Evolutionary conservation across 164 flowering plant genomes (phyloP), one percentile per base, ranked within the genome.

Genomic region (Platanus orientalis): DNA sequence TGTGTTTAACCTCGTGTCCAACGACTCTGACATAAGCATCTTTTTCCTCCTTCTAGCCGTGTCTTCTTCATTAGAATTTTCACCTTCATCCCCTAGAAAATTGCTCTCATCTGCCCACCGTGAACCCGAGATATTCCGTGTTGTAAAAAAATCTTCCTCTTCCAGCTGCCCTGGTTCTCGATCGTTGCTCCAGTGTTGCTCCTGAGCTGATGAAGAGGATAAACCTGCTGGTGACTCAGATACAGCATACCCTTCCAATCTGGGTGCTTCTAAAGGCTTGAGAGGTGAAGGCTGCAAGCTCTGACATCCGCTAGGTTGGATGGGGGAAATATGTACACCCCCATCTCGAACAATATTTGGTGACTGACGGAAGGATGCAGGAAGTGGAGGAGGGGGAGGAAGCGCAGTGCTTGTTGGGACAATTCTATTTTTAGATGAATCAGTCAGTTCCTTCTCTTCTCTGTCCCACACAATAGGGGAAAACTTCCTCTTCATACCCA

Each of bases 391-490:
- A 36, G 65, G 58, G 36, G 66, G 58, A 13, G 60, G 51, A 30
- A 32, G 60, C 14, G 68, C 62, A 39, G 62, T 28, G 36, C 13
- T 39, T 1, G 44, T 39, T 0, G 74, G 48, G 2, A 57, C 36
- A 65, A 25, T 58, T 59, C 73, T 72, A 63, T 23, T 65, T 58
- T 69, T 76, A 1, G 73, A 50, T 2, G 60, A n/a, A 24, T 20
- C 69, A 42, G 34, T 65, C 17, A 52, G 68, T 48, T 58, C 81
- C 67, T 77, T 82, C 27, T 84, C 96, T 58, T 88, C 96, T 67
- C 80, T 80, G 66, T 94, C 96, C 97, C 97, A 94, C 4, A 91
- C 83, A 68, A 94, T 83, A 0, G 96, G 95, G 6, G 97, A 79
- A 68, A 82, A 94, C 73, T 87, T 94, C 76, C 97, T 79, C 70